Evolutionary conservation across 495 filamentous ascomycete genomes (phyloP), one percentile per base, ranked within the genome.

Genomic region (Aspergillus incahuasiensis): DNA sequence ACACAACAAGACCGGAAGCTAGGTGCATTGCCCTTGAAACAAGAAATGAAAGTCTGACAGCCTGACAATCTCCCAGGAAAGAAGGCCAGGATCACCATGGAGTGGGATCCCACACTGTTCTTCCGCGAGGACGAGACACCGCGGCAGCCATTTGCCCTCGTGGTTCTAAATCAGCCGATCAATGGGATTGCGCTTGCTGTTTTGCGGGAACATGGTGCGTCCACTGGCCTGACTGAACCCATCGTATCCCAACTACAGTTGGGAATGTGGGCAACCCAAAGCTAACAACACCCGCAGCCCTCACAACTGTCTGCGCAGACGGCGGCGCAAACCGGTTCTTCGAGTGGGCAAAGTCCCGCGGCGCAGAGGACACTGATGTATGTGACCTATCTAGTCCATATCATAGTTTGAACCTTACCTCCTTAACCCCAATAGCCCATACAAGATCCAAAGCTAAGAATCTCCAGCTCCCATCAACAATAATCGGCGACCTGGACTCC

Each of bases 401-500:
- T 16, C 18, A 35, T 8, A 35, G 5, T 5, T 16, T n/a, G n/a
- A n/a, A n/a, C n/a, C n/a, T n/a, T n/a, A n/a, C n/a, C n/a, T n/a
- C n/a, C n/a, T 15, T 15, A 19, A 48, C 11, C 32, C 34, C 5
- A 44, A 12, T 4, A 32, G 3, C 28, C 28, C 41, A 18, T 9
- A 39, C 16, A 54, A 54, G 3, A 28, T 34, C 15, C 41, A 41
- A 21, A 44, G 20, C 30, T 20, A 32, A 43, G 1, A 25, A 40
- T 24, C 44, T 19, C 52, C 28, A 79, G 74, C 63, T 86, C 41
- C 88, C 92, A 0, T 64, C 84, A 59, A 67, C 74, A 40, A 90
- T 98, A 52, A 82, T 90, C 59, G 94, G 94, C 49, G 94, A 98
- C 63, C 77, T 97, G 1, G 94, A 98, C 76, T 96, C 91, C 15